These are phyloP conservation scores for Phytophthora boehmeriae DNA, from an alignment of 352 stramenopile genomes.

Conservation along the genomic window DNA sequence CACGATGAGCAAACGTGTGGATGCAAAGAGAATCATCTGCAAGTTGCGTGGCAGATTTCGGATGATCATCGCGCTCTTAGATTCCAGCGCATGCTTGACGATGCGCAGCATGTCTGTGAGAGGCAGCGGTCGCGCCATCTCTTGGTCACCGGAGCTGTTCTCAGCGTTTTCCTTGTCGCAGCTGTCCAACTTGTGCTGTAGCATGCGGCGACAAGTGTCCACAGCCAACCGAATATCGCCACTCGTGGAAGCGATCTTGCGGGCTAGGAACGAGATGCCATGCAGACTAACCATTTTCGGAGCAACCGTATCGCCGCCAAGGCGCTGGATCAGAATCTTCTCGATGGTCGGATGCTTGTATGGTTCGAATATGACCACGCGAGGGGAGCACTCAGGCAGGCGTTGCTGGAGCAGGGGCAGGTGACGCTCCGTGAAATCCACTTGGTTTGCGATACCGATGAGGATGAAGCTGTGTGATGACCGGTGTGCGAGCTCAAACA, in stretches of 20 bases:
- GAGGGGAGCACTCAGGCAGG: constrained; percentile 53
- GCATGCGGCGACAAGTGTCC: constrained; percentile 72
- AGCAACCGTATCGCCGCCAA: constrained; percentile 52
- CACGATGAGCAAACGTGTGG: constrained; percentile 49
- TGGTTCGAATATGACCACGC: constrained; percentile 80
- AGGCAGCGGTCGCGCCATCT: constrained; percentile 42
- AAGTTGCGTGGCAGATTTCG: constrained; percentile 75
- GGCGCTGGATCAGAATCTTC: constrained; percentile 70
- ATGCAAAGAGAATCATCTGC: constrained; percentile 85
- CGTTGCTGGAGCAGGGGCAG: constrained; percentile 61
- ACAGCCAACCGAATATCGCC: constrained; percentile 80
- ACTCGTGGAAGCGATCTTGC: constrained; percentile 78
- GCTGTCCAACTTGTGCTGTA: constrained; percentile 60
- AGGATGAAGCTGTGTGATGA: constrained; percentile 68
- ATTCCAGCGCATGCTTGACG: constrained; percentile 76
- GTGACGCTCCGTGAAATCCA: constrained; percentile 87
- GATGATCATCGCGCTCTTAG: constrained; percentile 60
- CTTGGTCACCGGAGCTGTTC: constrained; percentile 27
- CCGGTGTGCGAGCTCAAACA: constrained; percentile 82
- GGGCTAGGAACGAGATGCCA: constrained; percentile 77
- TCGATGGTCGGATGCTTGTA: constrained; percentile 83
- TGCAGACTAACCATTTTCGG: constrained; percentile 67
- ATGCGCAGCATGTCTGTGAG: constrained; percentile 77
- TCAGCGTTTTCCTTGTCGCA: constrained; percentile 40
- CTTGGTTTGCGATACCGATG: constrained; percentile 83